These are phyloP conservation scores for Cicer yamashitae DNA, from an alignment of 306 rosid species.

Conservation along the genomic window DNA sequence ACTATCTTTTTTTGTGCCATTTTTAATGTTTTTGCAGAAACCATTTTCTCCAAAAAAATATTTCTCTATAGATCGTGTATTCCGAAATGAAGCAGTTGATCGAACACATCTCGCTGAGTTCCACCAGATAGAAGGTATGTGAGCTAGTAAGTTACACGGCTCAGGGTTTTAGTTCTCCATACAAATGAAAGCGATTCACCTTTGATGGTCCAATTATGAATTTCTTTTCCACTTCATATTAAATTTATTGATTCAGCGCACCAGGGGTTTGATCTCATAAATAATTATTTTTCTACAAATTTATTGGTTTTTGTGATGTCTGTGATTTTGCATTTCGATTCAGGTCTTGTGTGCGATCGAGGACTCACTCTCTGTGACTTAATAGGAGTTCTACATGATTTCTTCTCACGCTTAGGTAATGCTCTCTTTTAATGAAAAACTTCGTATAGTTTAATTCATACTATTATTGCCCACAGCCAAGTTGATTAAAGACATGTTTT, in stretches of 20 bases:
- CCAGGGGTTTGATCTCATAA: not conserved
- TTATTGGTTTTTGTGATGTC: constrained; percentile 8
- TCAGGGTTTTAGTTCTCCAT: constrained; percentile 14
- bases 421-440: constrained; percentile 20
- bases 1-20: not conserved
- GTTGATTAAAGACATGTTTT: not conserved
- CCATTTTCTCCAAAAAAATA: constrained; percentile 86
- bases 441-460: not conserved
- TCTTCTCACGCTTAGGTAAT: constrained; percentile 86
- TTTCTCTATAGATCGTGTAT: constrained; percentile 95
- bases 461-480: not conserved
- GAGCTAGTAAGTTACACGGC: constrained; percentile 26
- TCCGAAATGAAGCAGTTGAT: constrained; percentile 98
- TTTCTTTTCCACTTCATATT: constrained; percentile 1
- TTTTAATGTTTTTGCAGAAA: constrained; percentile 60
- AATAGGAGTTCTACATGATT: constrained; percentile 84
- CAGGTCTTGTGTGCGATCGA: constrained; percentile 90
- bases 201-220: not conserved
- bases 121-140: constrained; percentile 96
- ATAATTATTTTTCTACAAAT: not conserved
- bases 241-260: constrained; percentile 2
- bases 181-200: constrained; percentile 10
- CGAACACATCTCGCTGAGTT: constrained; percentile 98
- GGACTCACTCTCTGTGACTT: constrained; percentile 90
- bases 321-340: constrained; percentile 34